Percentiles rank a stretch among this genome's conserved stretches.
phyloP scores from a whole-genome alignment of 1,139 yeast species.

The Magnusiomyces tetraspermus region DNA sequence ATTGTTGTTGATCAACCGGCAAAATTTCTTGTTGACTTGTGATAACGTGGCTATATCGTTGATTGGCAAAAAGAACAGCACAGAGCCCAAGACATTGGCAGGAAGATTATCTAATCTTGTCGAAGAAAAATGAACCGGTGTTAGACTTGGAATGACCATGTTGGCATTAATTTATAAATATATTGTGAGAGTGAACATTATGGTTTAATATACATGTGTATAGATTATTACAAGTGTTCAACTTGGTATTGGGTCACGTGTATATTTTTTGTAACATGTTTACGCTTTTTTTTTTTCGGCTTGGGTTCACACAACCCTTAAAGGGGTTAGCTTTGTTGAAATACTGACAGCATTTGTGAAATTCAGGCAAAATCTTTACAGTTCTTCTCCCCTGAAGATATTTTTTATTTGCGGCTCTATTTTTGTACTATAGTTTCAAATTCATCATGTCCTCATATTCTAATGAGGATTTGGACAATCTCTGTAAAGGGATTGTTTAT shows the following conservation, averaged over 20 bases:
- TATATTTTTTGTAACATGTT: no score
- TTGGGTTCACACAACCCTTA: no score
- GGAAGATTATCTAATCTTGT: not conserved
- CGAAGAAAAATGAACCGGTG: not conserved
- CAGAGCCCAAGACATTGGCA: not conserved
- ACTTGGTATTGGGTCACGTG: no score
- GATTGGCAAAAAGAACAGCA: not conserved
- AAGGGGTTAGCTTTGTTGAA: not conserved
- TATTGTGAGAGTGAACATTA: no score
- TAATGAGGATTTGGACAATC: constrained; percentile 14
- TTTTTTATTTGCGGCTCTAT: not conserved
- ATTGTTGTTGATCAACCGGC: constrained; percentile 13
- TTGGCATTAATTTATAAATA: not conserved
- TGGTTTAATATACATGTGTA: no score
- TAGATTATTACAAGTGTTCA: no score
- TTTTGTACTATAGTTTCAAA: not conserved
- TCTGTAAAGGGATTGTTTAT: constrained; percentile 44
- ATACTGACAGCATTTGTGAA: not conserved
- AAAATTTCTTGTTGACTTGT: not conserved
- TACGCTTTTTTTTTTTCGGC: no score
- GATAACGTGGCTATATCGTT: constrained; percentile 2
- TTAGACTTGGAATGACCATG: constrained; percentile 1
- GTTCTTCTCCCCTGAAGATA: not conserved
- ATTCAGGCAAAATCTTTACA: not conserved
- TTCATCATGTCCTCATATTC: constrained; percentile 16